These are phyloP conservation scores for Talaromyces nanjingensis DNA, from an alignment of 495 filamentous ascomycete genomes.

Conservation along the genomic window DNA sequence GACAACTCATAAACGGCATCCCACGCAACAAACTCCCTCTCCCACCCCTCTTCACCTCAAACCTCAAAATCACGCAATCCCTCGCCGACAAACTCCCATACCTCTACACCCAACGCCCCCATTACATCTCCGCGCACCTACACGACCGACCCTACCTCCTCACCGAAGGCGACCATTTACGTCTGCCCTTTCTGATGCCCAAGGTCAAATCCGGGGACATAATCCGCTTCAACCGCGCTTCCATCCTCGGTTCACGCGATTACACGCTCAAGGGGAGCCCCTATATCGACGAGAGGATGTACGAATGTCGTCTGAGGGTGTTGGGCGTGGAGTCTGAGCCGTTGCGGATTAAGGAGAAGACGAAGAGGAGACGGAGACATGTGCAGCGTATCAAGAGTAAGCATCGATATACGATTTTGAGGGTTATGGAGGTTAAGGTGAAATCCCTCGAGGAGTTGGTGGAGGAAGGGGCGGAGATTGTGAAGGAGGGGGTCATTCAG, in stretches of 20 bases:
- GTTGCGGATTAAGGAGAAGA: conserved; percentile 83
- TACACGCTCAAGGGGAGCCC: conserved; percentile 77
- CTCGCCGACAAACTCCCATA: conserved; percentile 67
- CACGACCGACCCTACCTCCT: conserved; percentile 87
- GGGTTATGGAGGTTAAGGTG: conserved; percentile 73
- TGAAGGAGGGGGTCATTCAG: conserved; percentile 19
- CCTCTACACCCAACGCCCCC: conserved; percentile 66
- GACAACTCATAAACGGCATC: conserved; percentile 16
- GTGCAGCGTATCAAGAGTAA: conserved; percentile 72
- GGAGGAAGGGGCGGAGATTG: conserved; percentile 33
- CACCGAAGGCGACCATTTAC: conserved; percentile 74
- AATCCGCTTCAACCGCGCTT: conserved; percentile 78
- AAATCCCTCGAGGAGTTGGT: conserved; percentile 52
- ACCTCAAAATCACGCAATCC: conserved; percentile 44
- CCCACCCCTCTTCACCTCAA: conserved; percentile 26
- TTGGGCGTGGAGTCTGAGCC: conserved; percentile 84
- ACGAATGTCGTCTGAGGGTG: conserved; percentile 80
- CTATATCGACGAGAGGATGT: conserved; percentile 72
- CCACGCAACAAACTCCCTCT: conserved; percentile 28
- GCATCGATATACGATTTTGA: conserved; percentile 78
- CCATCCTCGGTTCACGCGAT: conserved; percentile 73
- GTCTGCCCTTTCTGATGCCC: conserved; percentile 93
- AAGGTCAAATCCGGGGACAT: conserved; percentile 75
- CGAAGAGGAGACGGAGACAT: conserved; percentile 76
- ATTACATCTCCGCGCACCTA: conserved; percentile 84